Evolutionary conservation across 2,329 filamentous ascomycete species (phyloP), one percentile per base, ranked within the genome.

Genomic region (Verticillium zaregamsianum): DNA sequence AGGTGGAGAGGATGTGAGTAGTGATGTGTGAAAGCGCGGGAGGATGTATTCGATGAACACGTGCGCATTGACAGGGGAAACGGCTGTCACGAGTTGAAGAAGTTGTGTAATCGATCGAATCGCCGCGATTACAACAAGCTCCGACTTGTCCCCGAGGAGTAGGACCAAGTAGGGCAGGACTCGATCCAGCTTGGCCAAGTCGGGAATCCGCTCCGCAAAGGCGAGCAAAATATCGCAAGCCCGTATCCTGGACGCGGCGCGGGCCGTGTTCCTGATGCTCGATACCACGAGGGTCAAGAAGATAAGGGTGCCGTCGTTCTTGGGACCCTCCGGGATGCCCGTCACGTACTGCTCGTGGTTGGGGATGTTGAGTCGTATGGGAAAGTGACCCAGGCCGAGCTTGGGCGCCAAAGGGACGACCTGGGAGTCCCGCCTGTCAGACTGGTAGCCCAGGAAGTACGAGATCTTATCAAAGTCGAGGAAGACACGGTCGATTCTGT

Each of bases 391-490:
- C 20, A 87, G 76, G 2, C 82, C 83, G 9, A 86, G 79, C 49
- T 82, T 78, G 2, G 79, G 77, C 3, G 79, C 75, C 4, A 79
- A 72, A 28, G 76, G 71, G 32, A 69, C 67, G 23, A 70, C 64
- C 25, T 71, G 67, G 1, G 67, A 60, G 4, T 63, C 66, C 35
- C 75, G 70, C 55, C 77, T 75, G 49, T 81, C 81, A 54, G 87
- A 80, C 32, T 86, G 84, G 64, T 92, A 92, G 15, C 92, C 93
- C 1, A 99, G 82, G 62, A 97, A 96, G 71, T 96, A 96, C 0
- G 94, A 93, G 59, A 99, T 97, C 74, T 98, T 99, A 74, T 99
- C 95, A 76, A 97, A 98, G 71, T 99, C 95, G 68, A 91, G 87
- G 71, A 91, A 98, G 1, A 99, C 89, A 54, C 93, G 87, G 69